Evolutionary conservation across 2,329 filamentous ascomycete species (phyloP).

Genomic region (Colletotrichum sansevieriae): DNA sequence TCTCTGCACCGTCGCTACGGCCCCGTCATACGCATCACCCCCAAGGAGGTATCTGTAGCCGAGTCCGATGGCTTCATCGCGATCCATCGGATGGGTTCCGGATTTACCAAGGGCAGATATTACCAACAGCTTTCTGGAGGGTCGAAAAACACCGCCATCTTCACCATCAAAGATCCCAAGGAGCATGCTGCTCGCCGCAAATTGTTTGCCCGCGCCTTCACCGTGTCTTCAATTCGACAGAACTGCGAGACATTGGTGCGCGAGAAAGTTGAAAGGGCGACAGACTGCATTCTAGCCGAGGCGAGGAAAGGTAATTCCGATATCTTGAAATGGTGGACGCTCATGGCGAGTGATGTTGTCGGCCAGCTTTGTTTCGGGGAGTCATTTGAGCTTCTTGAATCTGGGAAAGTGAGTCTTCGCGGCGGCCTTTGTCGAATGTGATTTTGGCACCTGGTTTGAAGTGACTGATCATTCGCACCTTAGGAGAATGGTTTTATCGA

Average conservation of each 20-base stretch:
- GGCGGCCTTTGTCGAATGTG: not conserved
- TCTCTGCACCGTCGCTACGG: conserved; percentile 18
- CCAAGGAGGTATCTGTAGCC: conserved; percentile 26
- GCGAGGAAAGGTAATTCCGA: conserved; percentile 55
- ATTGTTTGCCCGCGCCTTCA: conserved; percentile 57
- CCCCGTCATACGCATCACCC: conserved; percentile 28
- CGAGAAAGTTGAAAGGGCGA: conserved; percentile 52
- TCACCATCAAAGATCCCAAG: conserved; percentile 19
- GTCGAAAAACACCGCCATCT: conserved; percentile 6
- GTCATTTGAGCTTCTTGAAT: conserved; percentile 66
- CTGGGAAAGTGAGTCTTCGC: conserved; percentile 56
- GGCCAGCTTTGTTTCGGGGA: conserved; percentile 67
- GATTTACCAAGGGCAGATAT: conserved; percentile 22
- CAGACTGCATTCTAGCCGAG: conserved; percentile 61
- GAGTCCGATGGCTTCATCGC: conserved; percentile 23
- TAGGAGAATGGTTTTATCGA: conserved; percentile 5
- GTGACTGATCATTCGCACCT: no score
- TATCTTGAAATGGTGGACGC: conserved; percentile 66
- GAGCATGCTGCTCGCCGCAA: conserved; percentile 47
- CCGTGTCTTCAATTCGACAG: conserved; percentile 51
- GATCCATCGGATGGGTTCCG: conserved; percentile 30
- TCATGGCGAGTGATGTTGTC: conserved; percentile 67
- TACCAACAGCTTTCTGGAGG: conserved; percentile 15
- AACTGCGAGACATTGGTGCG: conserved; percentile 51
- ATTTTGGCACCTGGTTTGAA: not conserved